Evolutionary conservation across 768 basidiomycete species (phyloP), one percentile per base, ranked within the genome.

Genomic region (Lactarius tabidus): DNA sequence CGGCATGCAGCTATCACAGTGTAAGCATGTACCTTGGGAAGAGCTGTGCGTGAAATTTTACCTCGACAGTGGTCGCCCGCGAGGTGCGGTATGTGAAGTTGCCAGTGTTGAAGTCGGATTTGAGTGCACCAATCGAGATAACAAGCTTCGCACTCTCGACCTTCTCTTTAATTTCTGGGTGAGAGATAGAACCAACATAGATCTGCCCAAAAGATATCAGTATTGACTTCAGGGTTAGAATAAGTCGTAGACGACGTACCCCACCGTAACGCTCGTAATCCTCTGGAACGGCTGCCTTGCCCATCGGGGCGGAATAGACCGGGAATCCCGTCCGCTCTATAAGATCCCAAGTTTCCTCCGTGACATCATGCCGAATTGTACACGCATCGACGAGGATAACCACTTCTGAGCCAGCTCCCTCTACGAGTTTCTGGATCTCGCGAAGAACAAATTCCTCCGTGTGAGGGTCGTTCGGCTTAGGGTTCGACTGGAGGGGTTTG

Each of bases 21-120:
- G 1, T 58, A 58, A 54, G 59, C 17, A 59, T n/a, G n/a, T n/a
- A 8, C 12, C 14, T 23, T 28, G 1, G n/a, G 33, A 20, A 20
- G 36, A 10, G 62, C 17, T 23, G 17, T 2, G 54, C 15, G 48
- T 8, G 38, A 63, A 9, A 26, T 63, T 69, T 17, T 68, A 88
- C 89, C 80, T 91, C 91, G 67, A 92, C 78, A 17, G 84, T 85
- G 45, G 79, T 80, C 14, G 75, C 74, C 0, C 79, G 79, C 6
- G 87, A 85, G 54, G 89, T 86, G 57, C 82, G 83, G 71, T 90
- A 92, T 0, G 89, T 88, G 75, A 93, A 94, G 74, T 89, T 89
- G 36, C 92, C 93, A 1, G 90, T 91, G 75, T 95, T 95, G 79
- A 92, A 93, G 74, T 95, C 93, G 54, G 83, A 85, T 72, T 83